Evolutionary conservation across 2,329 filamentous ascomycete species (phyloP).

Genomic region (Lachnellula suecica): DNA sequence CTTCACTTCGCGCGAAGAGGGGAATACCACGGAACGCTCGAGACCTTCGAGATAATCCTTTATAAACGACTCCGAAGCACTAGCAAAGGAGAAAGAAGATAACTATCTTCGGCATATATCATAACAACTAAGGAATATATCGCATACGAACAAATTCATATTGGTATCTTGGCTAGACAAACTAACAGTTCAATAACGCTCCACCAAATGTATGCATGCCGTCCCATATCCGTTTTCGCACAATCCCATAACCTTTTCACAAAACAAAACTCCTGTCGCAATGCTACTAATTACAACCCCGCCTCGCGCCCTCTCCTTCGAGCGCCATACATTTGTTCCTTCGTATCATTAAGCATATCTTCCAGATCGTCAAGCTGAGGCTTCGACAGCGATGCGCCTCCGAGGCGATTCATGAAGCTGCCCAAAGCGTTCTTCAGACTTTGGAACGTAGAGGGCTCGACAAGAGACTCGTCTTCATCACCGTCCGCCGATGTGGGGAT

Average conservation of each 20-base stretch:
- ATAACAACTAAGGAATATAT: too few species aligned
- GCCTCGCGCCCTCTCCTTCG: slow-evolving; percentile 52
- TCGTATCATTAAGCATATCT: slow-evolving; percentile 77
- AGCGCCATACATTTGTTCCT: slow-evolving; percentile 71
- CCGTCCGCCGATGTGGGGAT: too few species aligned
- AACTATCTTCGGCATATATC: too few species aligned
- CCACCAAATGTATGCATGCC: neutral
- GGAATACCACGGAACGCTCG: too few species aligned
- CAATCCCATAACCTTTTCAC: neutral
- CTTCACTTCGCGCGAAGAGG: too few species aligned
- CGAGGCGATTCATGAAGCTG: slow-evolving; percentile 59
- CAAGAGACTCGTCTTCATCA: neutral
- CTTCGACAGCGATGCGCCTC: slow-evolving; percentile 57
- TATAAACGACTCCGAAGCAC: too few species aligned
- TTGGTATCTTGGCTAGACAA: slow-evolving; percentile 3
- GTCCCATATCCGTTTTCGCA: neutral
- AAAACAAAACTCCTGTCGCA: slow-evolving; percentile 22
- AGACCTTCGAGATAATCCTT: too few species aligned
- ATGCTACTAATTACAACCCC: slow-evolving; percentile 18
- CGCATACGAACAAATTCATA: slow-evolving; percentile 1
- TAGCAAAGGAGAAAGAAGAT: too few species aligned
- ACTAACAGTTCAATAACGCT: neutral
- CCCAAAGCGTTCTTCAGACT: slow-evolving; percentile 54
- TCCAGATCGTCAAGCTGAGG: slow-evolving; percentile 71
- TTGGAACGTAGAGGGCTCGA: slow-evolving; percentile 33